A percentile compares a stretch with the other conserved stretches of the same genome.
phyloP scores from a whole-genome alignment of 208 protist genomes.

The Crithidia sp. region DNA sequence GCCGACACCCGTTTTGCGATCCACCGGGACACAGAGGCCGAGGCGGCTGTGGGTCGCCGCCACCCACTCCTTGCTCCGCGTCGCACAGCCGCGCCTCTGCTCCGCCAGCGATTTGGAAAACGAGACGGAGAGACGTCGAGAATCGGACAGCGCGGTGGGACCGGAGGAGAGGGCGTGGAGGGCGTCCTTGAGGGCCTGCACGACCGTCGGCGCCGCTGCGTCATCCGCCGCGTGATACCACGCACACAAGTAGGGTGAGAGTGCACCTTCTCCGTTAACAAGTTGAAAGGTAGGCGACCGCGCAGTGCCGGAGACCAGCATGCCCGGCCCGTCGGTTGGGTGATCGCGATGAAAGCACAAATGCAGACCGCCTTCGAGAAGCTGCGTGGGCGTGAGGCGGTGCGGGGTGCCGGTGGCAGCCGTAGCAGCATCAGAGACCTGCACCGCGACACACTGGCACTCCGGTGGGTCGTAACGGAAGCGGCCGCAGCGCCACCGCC shows the following conservation, averaged over 20 bases:
- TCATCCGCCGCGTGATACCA: conserved; percentile 4
- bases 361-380: conserved; percentile 2
- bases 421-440: not conserved
- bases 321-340: conserved; percentile 8
- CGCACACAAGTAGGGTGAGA: conserved; percentile 15
- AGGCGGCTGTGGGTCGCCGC: conserved; percentile 32
- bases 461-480: conserved; percentile 55
- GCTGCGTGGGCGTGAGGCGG: not conserved
- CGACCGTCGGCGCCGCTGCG: not conserved
- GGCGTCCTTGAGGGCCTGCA: not conserved
- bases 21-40: conserved; percentile 42
- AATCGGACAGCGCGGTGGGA: too few species aligned
- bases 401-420: too few species aligned
- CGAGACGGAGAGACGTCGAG: too few species aligned
- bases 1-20: conserved; percentile 42
- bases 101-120: not conserved
- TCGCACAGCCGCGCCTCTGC: not conserved
- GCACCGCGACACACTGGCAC: conserved; percentile 41
- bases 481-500: conserved; percentile 35
- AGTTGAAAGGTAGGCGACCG: not conserved
- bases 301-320: conserved; percentile 17
- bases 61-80: conserved; percentile 2
- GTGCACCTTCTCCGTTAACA: not conserved
- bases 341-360: conserved; percentile 47
- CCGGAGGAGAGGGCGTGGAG: not conserved